Conservation (phyloP, 345 rosid species). For the Aurinia saxatilis region DNA sequence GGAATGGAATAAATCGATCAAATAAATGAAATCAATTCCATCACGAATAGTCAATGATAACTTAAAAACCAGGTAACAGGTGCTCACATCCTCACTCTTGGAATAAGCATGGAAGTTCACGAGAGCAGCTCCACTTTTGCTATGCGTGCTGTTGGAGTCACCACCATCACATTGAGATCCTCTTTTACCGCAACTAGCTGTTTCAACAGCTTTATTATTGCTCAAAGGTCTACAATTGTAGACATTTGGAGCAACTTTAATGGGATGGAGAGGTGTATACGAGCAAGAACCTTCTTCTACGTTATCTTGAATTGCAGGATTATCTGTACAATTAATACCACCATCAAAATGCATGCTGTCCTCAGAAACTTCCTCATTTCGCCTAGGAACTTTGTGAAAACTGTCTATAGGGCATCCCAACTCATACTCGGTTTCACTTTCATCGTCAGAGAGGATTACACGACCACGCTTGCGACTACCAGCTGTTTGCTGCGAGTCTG, state of each 20-base stretch:
- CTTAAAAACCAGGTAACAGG: constrained; percentile 6
- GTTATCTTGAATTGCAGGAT: constrained; percentile 34
- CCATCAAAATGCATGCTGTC: constrained; percentile 42
- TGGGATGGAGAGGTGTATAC: constrained; percentile 37
- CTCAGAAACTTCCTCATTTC: constrained; percentile 44
- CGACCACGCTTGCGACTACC: constrained; percentile 64
- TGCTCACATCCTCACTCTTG: constrained; percentile 41
- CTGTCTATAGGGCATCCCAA: constrained; percentile 29
- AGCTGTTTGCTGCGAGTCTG: constrained; percentile 40
- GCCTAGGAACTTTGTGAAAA: constrained; percentile 9
- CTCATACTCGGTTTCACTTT: constrained; percentile 48
- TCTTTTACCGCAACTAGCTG: constrained; percentile 39
- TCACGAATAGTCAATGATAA: background rate
- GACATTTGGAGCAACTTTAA: constrained; percentile 30
- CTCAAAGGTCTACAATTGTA: constrained; percentile 34
- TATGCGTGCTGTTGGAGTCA: constrained; percentile 30
- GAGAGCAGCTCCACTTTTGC: constrained; percentile 29
- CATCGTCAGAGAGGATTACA: constrained; percentile 80
- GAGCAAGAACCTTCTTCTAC: constrained; percentile 70
- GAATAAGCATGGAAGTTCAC: constrained; percentile 37
- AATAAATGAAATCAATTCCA: background rate
- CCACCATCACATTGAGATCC: constrained; percentile 44
- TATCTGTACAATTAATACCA: constrained; percentile 30
- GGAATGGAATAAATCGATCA: background rate
- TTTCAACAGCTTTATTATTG: constrained; percentile 27